A percentile compares a stretch with the other conserved stretches of the same genome.
Evolutionary conservation across 768 basidiomycete species (phyloP).

Genomic region (Termitomyces bulborhizus): DNA sequence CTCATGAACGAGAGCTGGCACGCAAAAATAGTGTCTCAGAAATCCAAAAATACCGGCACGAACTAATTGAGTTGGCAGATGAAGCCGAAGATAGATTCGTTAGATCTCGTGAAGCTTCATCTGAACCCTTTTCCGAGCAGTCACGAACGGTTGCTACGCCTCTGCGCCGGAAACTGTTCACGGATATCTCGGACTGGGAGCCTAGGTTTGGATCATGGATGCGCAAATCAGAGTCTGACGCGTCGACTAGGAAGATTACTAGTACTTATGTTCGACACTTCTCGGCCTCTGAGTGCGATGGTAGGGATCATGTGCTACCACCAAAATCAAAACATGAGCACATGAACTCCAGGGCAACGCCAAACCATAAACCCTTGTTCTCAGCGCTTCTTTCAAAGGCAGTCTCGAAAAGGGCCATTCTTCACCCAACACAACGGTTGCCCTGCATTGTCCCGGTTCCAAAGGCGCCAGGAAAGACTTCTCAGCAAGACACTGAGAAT

Average conservation of each 20-base stretch:
- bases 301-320: not conserved
- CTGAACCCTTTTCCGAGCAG: not conserved
- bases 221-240: constrained; percentile 9
- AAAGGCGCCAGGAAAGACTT: not conserved
- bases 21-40: constrained; percentile 14
- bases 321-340: not conserved
- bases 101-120: constrained; percentile 15
- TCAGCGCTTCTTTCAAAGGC: constrained; percentile 2
- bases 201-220: constrained; percentile 38
- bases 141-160: constrained; percentile 1
- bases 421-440: not conserved
- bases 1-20: constrained; percentile 15
- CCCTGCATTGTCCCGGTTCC: not conserved
- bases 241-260: constrained; percentile 6
- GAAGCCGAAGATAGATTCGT: constrained; percentile 47
- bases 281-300: not conserved
- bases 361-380: not conserved
- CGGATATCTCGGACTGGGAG: constrained; percentile 43
- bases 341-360: not conserved
- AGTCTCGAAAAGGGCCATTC: not conserved
- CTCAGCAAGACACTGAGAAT: not conserved
- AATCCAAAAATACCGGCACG: constrained; percentile 28
- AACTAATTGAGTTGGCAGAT: constrained; percentile 41
- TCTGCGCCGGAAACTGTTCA: constrained; percentile 5
- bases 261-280: not conserved